A percentile compares a stretch with the other conserved stretches of the same genome.
phyloP scores from a whole-genome alignment of 352 stramenopile genomes.

The Paralagenidium karlingii region DNA sequence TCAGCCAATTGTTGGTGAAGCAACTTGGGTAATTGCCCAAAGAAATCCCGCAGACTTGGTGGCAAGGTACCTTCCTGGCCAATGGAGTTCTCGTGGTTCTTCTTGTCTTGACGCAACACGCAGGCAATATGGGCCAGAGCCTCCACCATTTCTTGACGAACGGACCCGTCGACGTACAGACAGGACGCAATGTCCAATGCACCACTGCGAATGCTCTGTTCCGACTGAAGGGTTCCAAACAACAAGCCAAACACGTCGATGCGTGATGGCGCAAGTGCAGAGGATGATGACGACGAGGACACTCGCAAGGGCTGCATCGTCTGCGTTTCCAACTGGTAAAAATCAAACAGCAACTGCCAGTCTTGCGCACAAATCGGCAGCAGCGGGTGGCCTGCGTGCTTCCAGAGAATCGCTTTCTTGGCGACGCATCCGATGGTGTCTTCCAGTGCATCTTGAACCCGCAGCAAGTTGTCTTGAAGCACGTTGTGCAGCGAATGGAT shows the following conservation, averaged over 20 bases:
- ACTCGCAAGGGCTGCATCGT: not conserved
- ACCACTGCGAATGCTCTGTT: no score
- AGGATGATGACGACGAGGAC: no score
- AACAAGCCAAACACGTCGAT: not conserved
- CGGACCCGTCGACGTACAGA: not conserved
- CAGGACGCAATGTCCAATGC: not conserved
- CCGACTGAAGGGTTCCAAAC: no score
- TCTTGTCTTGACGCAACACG: not conserved
- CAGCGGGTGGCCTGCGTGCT: not conserved
- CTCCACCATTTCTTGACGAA: not conserved
- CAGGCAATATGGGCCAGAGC: not conserved
- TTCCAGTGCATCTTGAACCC: no score
- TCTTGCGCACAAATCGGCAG: not conserved
- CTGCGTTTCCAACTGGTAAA: not conserved
- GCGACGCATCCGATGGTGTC: not conserved
- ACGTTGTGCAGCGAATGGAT: no score
- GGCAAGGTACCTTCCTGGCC: no score
- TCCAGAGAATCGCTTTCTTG: not conserved
- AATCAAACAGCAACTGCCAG: not conserved
- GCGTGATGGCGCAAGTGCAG: not conserved
- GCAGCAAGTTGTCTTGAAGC: no score
- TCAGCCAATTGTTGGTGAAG: not conserved
- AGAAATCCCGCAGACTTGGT: no score
- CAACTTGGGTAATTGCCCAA: not conserved
- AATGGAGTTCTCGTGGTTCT: no score